Base-by-base conservation (phyloP, 139 green algal genomes). In the Coelastrella sp. region DNA sequence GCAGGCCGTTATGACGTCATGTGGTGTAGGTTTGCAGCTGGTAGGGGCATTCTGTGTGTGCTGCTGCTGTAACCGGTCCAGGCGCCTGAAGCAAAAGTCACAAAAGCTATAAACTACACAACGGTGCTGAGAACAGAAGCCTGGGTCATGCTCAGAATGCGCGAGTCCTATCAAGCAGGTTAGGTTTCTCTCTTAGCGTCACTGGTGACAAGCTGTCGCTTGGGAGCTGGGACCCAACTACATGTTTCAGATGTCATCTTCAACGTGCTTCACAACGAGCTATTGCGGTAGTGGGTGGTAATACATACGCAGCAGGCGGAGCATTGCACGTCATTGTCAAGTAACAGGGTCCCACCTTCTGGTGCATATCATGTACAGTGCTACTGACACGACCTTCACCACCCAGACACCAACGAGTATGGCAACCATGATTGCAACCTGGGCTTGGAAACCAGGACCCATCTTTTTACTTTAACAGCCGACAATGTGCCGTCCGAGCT, bases 361-460 rank as follows among this genome's bases (percentile, higher is more conserved):
- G 78, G 14, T 56, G 78, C n/a, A 85, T 13, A 32, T 71, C 56
- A 66, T 68, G 78, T 73, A 73, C 4, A 80, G 58, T 8, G 8
- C 8, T 14, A 80, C 74, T 57, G 74, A n/a, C 19, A 58, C 32
- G 7, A 86, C 81, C 60, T 86, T 86, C 22, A 47, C 59, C 3
- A 60, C 22, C 81, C 81, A 86, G 2, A 60, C 81, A 66, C 60
- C 81, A 66, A 86, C 81, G 22, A 86, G 22, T 11, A 86, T 86
- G 7, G 22, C 81, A 60, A 86, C 13, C 81, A 86, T 86, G 22
- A 86, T 77, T 59, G 22, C 81, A 4, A 86, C 59, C 81, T 86
- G 22, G 19, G 81, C 22, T 2, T 61, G 81, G 14, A 86, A 17
- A n/a, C 13, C 8, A 82, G 76, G 22, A n/a, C n/a, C 32, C 54